A percentile compares a stretch with the other conserved stretches of the same genome.
Conservation (phyloP, 495 filamentous ascomycete genomes). For the Chaetomidium leptoderma region DNA sequence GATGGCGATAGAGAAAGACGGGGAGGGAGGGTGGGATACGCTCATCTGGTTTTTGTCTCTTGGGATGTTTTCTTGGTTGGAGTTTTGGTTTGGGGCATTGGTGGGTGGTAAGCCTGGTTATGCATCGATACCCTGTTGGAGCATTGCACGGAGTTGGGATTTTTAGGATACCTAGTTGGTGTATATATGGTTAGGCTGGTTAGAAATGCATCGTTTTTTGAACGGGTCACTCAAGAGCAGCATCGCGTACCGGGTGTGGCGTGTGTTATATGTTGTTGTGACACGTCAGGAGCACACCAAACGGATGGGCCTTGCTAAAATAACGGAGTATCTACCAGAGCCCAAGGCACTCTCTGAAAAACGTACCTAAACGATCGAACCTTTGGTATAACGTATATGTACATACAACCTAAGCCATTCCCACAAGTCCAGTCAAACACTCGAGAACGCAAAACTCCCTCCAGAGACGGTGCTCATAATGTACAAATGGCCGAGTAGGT, state of each 20-base stretch:
- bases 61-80: not conserved
- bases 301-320: too few relatives aligned
- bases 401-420: conserved; percentile 1
- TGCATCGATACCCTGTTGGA: conserved; percentile 3
- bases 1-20: not conserved
- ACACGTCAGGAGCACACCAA: too few relatives aligned
- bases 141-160: conserved; percentile 7
- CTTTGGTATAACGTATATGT: not conserved
- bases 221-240: too few relatives aligned
- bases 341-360: not conserved
- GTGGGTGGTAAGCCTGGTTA: not conserved
- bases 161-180: not conserved
- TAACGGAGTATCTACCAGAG: not conserved
- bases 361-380: not conserved
- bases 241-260: too few relatives aligned
- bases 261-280: too few relatives aligned
- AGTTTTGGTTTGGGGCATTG: conserved; percentile 4
- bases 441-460: not conserved
- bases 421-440: not conserved
- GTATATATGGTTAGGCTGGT: not conserved
- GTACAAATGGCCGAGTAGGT: not conserved
- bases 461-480: not conserved
- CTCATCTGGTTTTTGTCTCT: not conserved
- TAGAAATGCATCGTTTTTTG: too few relatives aligned
- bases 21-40: not conserved